Conservation (phyloP, 805 yeast species). For the Ogataea paradorogensis region DNA sequence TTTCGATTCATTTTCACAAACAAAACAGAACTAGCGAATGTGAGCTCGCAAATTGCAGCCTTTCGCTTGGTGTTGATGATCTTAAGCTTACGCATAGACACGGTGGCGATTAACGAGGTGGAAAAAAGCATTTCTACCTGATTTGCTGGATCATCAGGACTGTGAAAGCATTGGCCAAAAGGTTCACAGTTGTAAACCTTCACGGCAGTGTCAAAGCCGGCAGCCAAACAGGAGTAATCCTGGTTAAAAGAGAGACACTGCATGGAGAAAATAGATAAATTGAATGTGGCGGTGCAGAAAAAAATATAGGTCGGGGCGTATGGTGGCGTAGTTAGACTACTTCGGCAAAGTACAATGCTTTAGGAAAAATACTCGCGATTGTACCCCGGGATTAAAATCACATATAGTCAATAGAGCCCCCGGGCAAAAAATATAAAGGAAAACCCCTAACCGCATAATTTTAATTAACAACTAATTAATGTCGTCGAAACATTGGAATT, state of each 20-base stretch:
- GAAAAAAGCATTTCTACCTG: slow-evolving; percentile 88
- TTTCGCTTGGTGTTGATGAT: slow-evolving; percentile 80
- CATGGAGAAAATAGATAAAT: neutral
- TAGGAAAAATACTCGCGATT: too few species aligned
- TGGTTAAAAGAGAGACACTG: slow-evolving; percentile 62
- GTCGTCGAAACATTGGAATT: slow-evolving; percentile 47
- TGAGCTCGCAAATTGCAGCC: slow-evolving; percentile 76
- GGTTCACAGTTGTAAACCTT: slow-evolving; percentile 86
- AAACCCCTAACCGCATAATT: neutral
- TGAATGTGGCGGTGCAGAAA: neutral
- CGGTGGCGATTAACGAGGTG: slow-evolving; percentile 82
- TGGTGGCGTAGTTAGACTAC: too few species aligned
- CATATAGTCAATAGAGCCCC: too few species aligned
- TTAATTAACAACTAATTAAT: neutral
- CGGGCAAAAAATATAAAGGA: too few species aligned
- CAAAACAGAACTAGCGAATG: slow-evolving; percentile 75
- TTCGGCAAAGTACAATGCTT: too few species aligned
- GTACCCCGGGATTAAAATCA: neutral
- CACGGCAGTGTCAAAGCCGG: slow-evolving; percentile 64
- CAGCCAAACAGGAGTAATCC: slow-evolving; percentile 78
- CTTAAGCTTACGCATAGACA: slow-evolving; percentile 81
- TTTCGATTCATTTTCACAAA: slow-evolving; percentile 78
- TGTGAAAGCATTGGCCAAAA: slow-evolving; percentile 66
- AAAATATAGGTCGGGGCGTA: too few species aligned
- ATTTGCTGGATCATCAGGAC: slow-evolving; percentile 54